phyloP scores from a whole-genome alignment of 2,329 filamentous ascomycete genomes.

The Leptoxyphium fumago region DNA sequence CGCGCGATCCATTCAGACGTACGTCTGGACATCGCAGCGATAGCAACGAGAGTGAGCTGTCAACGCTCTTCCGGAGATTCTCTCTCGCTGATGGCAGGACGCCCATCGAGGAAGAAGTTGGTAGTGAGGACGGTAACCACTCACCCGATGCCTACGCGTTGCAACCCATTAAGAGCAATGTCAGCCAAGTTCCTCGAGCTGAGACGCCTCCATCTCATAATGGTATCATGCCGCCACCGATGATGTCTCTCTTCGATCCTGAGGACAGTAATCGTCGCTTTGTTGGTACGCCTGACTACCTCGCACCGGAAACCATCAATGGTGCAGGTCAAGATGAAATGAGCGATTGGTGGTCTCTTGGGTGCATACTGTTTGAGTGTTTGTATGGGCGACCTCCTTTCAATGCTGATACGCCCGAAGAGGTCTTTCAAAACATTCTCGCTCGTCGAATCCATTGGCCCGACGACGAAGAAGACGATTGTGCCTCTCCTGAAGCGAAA shows the following conservation, averaged over 20 bases:
- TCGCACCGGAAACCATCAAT: constrained; percentile 92
- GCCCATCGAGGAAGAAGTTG: constrained; percentile 60
- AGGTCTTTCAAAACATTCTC: constrained; percentile 94
- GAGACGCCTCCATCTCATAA: constrained; percentile 46
- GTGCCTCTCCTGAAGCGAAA: constrained; percentile 70
- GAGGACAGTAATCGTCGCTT: constrained; percentile 87
- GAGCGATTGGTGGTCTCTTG: constrained; percentile 99
- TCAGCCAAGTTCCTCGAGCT: constrained; percentile 21
- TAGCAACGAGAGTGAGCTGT: constrained; percentile 78
- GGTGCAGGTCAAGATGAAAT: constrained; percentile 92
- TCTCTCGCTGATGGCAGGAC: constrained; percentile 39
- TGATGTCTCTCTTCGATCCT: constrained; percentile 86
- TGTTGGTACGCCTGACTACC: constrained; percentile 91
- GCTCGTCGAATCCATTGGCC: constrained; percentile 86
- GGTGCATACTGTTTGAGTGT: constrained; percentile 95
- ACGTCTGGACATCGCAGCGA: constrained; percentile 79
- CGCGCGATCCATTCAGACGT: constrained; percentile 45
- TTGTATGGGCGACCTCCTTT: constrained; percentile 89
- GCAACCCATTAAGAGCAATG: constrained; percentile 43
- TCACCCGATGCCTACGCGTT: constrained; percentile 65
- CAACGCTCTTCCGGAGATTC: constrained; percentile 69
- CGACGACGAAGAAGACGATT: constrained; percentile 52
- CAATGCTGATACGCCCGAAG: constrained; percentile 74
- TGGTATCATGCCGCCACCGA: constrained; percentile 73
- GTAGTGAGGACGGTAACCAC: constrained; percentile 48